These are phyloP conservation scores for Claviceps purpurea DNA, from an alignment of 2,329 filamentous ascomycete genomes.

Conservation along the genomic window DNA sequence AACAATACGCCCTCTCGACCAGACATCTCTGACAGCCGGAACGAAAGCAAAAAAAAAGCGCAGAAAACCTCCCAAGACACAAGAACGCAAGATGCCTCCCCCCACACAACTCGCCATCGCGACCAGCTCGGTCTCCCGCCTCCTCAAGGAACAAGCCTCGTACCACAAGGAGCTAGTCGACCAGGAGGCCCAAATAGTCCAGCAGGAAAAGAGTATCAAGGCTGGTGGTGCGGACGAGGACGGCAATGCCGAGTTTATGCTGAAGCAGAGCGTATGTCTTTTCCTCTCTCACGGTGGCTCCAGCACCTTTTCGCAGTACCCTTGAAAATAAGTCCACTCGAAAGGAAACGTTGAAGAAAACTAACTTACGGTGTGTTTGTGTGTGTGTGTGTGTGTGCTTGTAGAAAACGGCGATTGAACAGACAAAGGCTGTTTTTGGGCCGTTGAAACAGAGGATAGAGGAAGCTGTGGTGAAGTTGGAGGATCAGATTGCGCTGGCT, in stretches of 20 bases:
- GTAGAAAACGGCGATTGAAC: constrained; percentile 69
- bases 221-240: constrained; percentile 40
- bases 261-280: constrained; percentile 71
- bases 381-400: not conserved
- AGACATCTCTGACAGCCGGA: too few species aligned
- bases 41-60: not conserved
- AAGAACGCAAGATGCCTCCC: constrained; percentile 48
- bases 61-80: not conserved
- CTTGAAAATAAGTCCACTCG: too few species aligned
- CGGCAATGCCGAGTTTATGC: constrained; percentile 61
- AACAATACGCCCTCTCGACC: too few species aligned
- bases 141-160: constrained; percentile 82
- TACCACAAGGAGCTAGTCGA: constrained; percentile 76
- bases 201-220: constrained; percentile 48
- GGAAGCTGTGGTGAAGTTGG: constrained; percentile 58
- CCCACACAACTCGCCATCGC: constrained; percentile 66
- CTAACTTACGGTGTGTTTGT: not conserved
- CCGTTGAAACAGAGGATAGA: constrained; percentile 57
- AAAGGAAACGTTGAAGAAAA: not conserved
- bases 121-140: constrained; percentile 64
- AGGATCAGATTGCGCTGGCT: constrained; percentile 55
- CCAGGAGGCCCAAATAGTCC: constrained; percentile 59
- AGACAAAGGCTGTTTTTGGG: constrained; percentile 75
- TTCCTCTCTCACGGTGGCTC: not conserved
- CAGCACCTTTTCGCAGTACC: too few species aligned